Base-by-base conservation (phyloP, 75 land plant genomes). In the Sequoiadendron giganteum region DNA sequence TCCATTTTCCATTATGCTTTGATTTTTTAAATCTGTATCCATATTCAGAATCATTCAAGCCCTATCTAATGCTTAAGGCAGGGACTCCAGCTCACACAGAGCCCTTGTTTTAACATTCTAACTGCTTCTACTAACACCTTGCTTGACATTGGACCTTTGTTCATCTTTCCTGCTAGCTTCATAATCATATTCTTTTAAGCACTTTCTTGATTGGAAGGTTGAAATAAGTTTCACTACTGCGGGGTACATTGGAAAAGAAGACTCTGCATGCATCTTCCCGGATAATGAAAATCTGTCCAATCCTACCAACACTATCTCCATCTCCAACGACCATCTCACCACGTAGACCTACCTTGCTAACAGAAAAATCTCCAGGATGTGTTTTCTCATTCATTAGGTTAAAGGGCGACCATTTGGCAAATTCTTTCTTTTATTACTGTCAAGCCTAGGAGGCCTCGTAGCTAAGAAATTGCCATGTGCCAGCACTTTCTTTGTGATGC, bases 401-500 rank as follows among this genome's bases (percentile, higher is more conserved):
- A 78, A 87, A 49, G 70, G 84, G 78, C 72, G 85, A 30, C 88
- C 88, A 36, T 86, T 39, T 87, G 88, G 88, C 7, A 90, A 72
- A 79, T 70, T 56, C n/a, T 85, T 85, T 48, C 85, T 58, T 18
- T 85, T 68, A 36, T 36, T 36, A 43, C 86, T 56, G 11, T 85
- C 65, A 56, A 38, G 39, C 87, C 77, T 14, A 84, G 72, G 86
- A 25, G 85, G 80, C 48, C 85, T 68, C 21, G 56, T 30, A 10
- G 92, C 16, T 77, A 80, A 45, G 15, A 90, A 88, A 89, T 91
- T 91, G 16, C 91, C 89, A 87, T 86, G 77, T 43, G 91, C 93
- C 81, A 92, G 88, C 85, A 93, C 82, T 49, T 92, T 94, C 68
- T 94, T 95, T 76, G 93, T 91, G 61, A 94, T 58, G 36, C 89